Percentiles rank a stretch among this genome's conserved stretches.
Conservation (phyloP, 495 filamentous ascomycete genomes). For the Geoglossum glabrum region DNA sequence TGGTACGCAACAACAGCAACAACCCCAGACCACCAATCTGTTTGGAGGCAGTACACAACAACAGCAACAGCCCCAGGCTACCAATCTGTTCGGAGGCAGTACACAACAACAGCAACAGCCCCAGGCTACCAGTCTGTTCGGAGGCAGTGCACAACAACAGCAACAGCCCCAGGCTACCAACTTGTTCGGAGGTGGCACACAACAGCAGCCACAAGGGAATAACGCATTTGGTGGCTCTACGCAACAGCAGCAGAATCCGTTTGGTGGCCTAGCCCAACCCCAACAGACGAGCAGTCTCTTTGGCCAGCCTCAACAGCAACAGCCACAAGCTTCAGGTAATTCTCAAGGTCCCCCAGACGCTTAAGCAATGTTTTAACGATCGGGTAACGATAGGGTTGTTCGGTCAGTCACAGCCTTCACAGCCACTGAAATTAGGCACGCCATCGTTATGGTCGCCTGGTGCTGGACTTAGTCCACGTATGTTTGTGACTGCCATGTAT, state of each 20-base stretch:
- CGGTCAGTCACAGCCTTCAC: neutral
- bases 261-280: conserved; percentile 14
- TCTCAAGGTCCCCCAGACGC: neutral
- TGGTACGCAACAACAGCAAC: neutral
- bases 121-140: conserved; percentile 11
- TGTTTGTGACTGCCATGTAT: neutral
- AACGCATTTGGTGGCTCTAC: conserved; percentile 8
- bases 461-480: conserved; percentile 18
- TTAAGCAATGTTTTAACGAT: neutral
- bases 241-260: conserved; percentile 18
- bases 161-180: conserved; percentile 15
- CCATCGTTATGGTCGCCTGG: conserved; percentile 30
- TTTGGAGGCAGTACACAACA: conserved; percentile 10
- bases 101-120: conserved; percentile 19
- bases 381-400: neutral
- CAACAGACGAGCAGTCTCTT: conserved; percentile 5
- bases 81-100: conserved; percentile 2
- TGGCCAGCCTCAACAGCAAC: conserved; percentile 2
- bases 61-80: conserved; percentile 18
- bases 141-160: conserved; percentile 14
- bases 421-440: neutral
- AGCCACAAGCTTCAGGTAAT: neutral
- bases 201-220: conserved; percentile 21
- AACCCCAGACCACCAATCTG: conserved; percentile 10
- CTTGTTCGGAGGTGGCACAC: conserved; percentile 2